Evolutionary conservation across 345 rosid species (phyloP).

Genomic region (Rhizophora apiculata): DNA sequence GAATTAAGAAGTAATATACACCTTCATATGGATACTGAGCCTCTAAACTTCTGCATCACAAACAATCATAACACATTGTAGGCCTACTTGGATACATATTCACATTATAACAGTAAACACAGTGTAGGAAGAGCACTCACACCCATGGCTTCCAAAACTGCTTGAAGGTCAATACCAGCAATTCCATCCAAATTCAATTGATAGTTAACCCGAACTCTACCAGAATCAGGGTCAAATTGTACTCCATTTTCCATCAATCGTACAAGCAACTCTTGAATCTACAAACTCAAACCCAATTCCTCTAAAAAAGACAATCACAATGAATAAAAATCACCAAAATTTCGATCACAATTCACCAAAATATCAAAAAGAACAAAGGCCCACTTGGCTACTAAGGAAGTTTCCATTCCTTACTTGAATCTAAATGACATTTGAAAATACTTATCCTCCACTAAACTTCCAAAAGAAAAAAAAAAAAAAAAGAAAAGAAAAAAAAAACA

Average conservation of each 20-base stretch:
- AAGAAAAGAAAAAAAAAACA: too few species aligned
- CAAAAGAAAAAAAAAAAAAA: background rate
- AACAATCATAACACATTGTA: too few species aligned
- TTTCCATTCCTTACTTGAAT: background rate
- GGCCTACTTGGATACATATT: too few species aligned
- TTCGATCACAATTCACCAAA: constrained; percentile 25
- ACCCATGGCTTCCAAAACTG: constrained; percentile 80
- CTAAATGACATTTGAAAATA: background rate
- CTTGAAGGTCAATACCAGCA: constrained; percentile 49
- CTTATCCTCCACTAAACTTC: background rate
- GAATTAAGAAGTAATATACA: too few species aligned
- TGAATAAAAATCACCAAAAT: constrained; percentile 38
- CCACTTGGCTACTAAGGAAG: background rate
- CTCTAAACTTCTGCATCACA: too few species aligned
- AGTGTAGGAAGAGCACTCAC: constrained; percentile 37
- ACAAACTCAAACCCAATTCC: constrained; percentile 65
- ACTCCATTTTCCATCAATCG: constrained; percentile 72
- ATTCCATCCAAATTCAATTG: constrained; percentile 41
- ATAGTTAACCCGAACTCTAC: constrained; percentile 52
- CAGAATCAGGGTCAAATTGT: constrained; percentile 52
- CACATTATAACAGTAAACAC: constrained; percentile 3
- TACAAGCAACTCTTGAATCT: constrained; percentile 87
- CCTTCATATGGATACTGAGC: too few species aligned
- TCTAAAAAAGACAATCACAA: constrained; percentile 48
- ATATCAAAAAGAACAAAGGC: background rate